Evolutionary conservation across 495 filamentous ascomycete genomes (phyloP), one percentile per base, ranked within the genome.

Genomic region (Daldinia loculata): DNA sequence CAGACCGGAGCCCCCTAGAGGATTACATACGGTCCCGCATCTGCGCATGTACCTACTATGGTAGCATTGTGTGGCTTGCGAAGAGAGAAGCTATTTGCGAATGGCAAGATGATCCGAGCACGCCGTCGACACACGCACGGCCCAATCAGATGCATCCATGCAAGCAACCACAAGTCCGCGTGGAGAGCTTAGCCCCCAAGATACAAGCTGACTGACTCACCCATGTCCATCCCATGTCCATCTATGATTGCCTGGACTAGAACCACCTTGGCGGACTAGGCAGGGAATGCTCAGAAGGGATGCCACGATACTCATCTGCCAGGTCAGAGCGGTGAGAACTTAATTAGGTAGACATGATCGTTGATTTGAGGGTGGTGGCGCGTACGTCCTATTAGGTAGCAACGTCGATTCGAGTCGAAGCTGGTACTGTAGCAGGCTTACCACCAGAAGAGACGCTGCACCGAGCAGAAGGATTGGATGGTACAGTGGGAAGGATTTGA

Each of bases 61-160:
- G 70, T 73, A 27, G 56, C 70, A 73, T 73, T 66, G 70, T 61
- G 70, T 69, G 70, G 70, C 70, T 66, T 66, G 61, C 56, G 66
- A 50, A 64, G 56, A 39, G 66, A 72, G 70, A 67, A 73, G 66
- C 65, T 73, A n/a, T 73, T 73, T 69, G 70, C 65, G 66, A 73
- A 66, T 73, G 70, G 65, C 43, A 69, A 63, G 34, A 69, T 36
- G 61, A 73, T 66, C 65, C 66, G 70, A 68, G 50, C 48, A 34
- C 11, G n/a, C 43, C 24, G 12, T 45, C 41, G 51, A 38, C 22
- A 69, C 17, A 51, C 30, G 32, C 26, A 62, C 43, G 15, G 32
- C 11, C 27, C 34, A 14, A 45, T 67, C 55, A 65, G 58, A 19
- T 39, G 12, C 48, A 15, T 53, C 51, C 12, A 29, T 56, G 24